phyloP scores from a whole-genome alignment of 2,329 filamentous ascomycete genomes.

The Sporothrix brasiliensis region DNA sequence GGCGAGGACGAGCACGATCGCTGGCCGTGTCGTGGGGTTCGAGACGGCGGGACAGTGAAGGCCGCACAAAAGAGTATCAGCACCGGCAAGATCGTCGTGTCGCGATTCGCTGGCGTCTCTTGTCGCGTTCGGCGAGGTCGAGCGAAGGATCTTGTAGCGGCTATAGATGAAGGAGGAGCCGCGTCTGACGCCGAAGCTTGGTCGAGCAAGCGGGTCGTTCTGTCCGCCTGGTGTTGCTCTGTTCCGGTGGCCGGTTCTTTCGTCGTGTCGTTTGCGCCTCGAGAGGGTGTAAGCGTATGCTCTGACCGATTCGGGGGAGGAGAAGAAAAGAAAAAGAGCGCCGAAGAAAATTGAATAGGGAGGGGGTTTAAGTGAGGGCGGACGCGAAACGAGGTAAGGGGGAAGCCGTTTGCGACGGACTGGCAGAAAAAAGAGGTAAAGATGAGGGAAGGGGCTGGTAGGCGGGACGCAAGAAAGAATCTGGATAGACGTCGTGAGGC shows the following conservation, averaged over 20 bases:
- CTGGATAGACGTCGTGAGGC: background rate
- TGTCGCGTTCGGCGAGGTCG: conserved; percentile 3
- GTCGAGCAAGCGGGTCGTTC: background rate
- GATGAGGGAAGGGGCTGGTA: background rate
- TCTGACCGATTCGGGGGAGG: background rate
- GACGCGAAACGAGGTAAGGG: conserved; percentile 22
- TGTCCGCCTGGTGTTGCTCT: background rate
- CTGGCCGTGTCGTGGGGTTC: conserved; percentile 13
- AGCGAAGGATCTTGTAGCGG: background rate
- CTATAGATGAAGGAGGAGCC: conserved; percentile 8
- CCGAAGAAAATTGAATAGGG: background rate
- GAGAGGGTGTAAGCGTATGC: conserved; percentile 1
- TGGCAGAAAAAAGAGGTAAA: background rate
- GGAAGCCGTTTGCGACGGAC: conserved; percentile 3
- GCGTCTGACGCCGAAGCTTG: conserved; percentile 8
- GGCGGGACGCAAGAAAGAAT: background rate
- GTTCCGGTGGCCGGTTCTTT: background rate
- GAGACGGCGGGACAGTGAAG: background rate
- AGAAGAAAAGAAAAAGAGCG: background rate
- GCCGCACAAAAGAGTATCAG: background rate
- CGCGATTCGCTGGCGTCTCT: conserved; percentile 8
- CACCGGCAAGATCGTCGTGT: background rate
- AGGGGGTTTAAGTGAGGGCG: background rate
- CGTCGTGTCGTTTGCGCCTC: conserved; percentile 1
- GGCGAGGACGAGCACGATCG: conserved; percentile 4